Percentiles rank a stretch among this genome's conserved stretches.
These are phyloP conservation scores for Fraxinus cuspidata DNA, from an alignment of 257 asterid genomes.

Conservation along the genomic window DNA sequence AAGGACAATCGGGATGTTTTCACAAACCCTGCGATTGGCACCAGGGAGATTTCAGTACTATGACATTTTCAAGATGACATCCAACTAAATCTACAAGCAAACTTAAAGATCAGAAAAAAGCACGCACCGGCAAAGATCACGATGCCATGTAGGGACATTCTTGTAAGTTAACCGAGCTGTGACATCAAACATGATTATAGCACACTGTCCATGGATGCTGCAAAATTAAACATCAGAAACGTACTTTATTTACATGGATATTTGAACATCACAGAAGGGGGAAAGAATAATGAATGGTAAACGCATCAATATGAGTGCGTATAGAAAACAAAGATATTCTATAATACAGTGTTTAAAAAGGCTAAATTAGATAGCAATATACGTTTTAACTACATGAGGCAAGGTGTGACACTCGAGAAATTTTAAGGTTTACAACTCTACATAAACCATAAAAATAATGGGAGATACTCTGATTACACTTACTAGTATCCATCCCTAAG, in stretches of 20 bases:
- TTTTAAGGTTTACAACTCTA: not conserved
- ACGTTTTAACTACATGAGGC: not conserved
- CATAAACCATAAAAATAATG: not conserved
- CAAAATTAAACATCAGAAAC: constrained; percentile 5
- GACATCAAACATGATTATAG: constrained; percentile 87
- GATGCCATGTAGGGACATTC: constrained; percentile 94
- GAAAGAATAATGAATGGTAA: too few relatives aligned
- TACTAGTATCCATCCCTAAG: constrained; percentile 94
- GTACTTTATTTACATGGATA: not conserved
- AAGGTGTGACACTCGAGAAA: not conserved
- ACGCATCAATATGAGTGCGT: too few relatives aligned
- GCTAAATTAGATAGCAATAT: not conserved
- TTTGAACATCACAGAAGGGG: not conserved
- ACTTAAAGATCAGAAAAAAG: not conserved
- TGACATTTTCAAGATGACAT: not conserved
- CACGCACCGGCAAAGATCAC: constrained; percentile 85
- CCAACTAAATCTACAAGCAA: not conserved
- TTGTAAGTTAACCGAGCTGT: constrained; percentile 88
- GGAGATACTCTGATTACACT: constrained; percentile 29
- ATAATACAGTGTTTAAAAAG: not conserved
- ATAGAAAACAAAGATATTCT: not conserved
- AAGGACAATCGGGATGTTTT: constrained; percentile 81
- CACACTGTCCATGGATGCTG: constrained; percentile 96
- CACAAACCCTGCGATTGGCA: constrained; percentile 62
- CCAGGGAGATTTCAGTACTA: not conserved